Conservation (phyloP, 805 yeast species). For the Brettanomyces sp. region DNA sequence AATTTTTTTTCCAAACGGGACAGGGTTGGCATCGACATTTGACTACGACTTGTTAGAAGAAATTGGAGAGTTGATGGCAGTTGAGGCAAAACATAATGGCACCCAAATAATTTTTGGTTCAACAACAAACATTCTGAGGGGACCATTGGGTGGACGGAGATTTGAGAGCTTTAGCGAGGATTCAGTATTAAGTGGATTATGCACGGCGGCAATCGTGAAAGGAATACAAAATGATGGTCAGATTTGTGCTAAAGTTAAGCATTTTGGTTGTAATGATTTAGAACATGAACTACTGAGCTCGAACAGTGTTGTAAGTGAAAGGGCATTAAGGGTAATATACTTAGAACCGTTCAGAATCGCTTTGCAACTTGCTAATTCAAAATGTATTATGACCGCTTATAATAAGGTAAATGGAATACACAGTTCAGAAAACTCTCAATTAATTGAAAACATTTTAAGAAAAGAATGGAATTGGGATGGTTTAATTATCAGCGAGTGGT, state of each 20-base stretch:
- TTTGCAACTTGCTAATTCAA: slow-evolving; percentile 40
- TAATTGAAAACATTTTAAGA: slow-evolving; percentile 39
- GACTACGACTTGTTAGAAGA: slow-evolving; percentile 28
- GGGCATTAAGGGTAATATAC: slow-evolving; percentile 60
- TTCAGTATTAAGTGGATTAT: slow-evolving; percentile 34
- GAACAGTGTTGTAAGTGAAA: slow-evolving; percentile 41
- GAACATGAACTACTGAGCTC: slow-evolving; percentile 45
- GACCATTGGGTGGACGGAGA: slow-evolving; percentile 37
- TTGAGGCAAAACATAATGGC: slow-evolving; percentile 34
- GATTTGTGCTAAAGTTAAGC: slow-evolving; percentile 50
- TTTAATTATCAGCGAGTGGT: slow-evolving; percentile 56
- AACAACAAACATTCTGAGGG: slow-evolving; percentile 31
- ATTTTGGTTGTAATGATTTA: slow-evolving; percentile 54
- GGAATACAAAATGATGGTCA: slow-evolving; percentile 43
- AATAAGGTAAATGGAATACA: slow-evolving; percentile 56
- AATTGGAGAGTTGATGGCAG: slow-evolving; percentile 33
- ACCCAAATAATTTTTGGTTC: slow-evolving; percentile 31
- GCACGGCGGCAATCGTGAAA: slow-evolving; percentile 36
- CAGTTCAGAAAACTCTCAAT: slow-evolving; percentile 34
- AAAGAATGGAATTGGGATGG: slow-evolving; percentile 53
- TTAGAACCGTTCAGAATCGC: slow-evolving; percentile 57
- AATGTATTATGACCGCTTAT: slow-evolving; percentile 52
- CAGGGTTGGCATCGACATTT: slow-evolving; percentile 36
- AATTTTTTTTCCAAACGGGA: slow-evolving; percentile 37
- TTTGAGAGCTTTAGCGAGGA: slow-evolving; percentile 37